Conservation (phyloP, 768 basidiomycete species). For the Suillus americanus region DNA sequence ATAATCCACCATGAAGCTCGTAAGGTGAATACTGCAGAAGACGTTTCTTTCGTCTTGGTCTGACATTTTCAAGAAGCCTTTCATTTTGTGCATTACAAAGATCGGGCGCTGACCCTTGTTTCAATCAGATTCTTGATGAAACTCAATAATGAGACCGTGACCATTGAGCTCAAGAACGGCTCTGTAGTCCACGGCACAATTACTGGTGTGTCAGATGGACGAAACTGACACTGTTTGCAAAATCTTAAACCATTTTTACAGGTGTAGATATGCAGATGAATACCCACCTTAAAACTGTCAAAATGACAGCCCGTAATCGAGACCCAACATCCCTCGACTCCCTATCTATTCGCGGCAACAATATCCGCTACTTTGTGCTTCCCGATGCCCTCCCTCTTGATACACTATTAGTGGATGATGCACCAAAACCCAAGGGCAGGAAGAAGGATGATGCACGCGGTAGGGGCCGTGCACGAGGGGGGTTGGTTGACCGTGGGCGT, state of each 20-base stretch:
- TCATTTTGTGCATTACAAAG: conserved; percentile 9
- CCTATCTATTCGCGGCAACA: conserved; percentile 94
- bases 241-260: conserved; percentile 31
- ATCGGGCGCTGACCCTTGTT: conserved; percentile 21
- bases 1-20: conserved; percentile 73
- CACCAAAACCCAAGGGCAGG: conserved; percentile 90
- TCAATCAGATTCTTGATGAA: conserved; percentile 92
- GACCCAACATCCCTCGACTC: conserved; percentile 86
- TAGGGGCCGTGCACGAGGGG: conserved; percentile 51
- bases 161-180: conserved; percentile 97
- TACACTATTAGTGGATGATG: conserved; percentile 95
- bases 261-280: conserved; percentile 99
- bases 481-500: conserved; percentile 50
- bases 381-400: conserved; percentile 96
- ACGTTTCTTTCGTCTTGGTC: conserved; percentile 7
- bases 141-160: conserved; percentile 98
- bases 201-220: conserved; percentile 62
- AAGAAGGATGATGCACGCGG: conserved; percentile 86
- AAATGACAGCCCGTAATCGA: conserved; percentile 91
- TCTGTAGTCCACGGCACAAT: conserved; percentile 95
- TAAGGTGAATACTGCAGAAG: conserved; percentile 51
- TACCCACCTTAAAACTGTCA: conserved; percentile 96
- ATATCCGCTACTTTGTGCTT: conserved; percentile 95
- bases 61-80: conserved; percentile 4
- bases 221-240: not conserved